Conservation (phyloP, 257 asterid genomes). For the Scutellaria barbata region DNA sequence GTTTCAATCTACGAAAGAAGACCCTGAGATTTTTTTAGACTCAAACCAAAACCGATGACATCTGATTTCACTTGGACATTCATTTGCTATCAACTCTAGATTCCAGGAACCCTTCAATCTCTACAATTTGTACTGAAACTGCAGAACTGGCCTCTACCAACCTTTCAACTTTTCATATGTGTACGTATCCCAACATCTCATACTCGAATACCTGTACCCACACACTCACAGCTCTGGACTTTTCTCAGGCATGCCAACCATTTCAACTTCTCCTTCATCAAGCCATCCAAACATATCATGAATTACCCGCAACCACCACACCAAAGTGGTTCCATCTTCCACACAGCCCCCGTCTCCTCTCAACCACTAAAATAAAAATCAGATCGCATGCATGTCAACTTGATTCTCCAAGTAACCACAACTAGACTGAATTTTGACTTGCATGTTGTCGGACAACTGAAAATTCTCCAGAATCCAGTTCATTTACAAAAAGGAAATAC, state of each 20-base stretch:
- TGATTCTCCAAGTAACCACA: neutral
- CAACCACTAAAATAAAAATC: neutral
- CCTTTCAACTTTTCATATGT: neutral
- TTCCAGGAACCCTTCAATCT: neutral
- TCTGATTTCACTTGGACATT: slow-evolving; percentile 15
- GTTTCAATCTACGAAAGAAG: neutral
- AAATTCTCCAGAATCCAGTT: neutral
- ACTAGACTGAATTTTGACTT: neutral
- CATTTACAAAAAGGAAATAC: neutral
- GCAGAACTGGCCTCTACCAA: neutral
- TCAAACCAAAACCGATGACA: slow-evolving; percentile 13
- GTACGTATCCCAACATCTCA: slow-evolving; percentile 10
- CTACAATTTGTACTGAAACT: neutral
- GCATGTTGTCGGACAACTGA: neutral
- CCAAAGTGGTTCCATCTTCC: neutral
- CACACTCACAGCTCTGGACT: neutral
- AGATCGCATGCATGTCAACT: slow-evolving; percentile 19
- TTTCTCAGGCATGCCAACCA: neutral
- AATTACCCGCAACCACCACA: neutral
- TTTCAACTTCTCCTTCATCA: neutral
- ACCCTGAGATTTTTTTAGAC: slow-evolving; percentile 14
- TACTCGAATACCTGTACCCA: slow-evolving; percentile 17
- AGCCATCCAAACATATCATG: neutral
- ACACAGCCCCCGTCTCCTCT: neutral
- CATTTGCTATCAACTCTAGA: slow-evolving; percentile 14